A percentile compares a stretch with the other conserved stretches of the same genome.
These are phyloP conservation scores for Chrysopogon serrulatus DNA, from an alignment of 176 grass and related monocot species.

Conservation along the genomic window DNA sequence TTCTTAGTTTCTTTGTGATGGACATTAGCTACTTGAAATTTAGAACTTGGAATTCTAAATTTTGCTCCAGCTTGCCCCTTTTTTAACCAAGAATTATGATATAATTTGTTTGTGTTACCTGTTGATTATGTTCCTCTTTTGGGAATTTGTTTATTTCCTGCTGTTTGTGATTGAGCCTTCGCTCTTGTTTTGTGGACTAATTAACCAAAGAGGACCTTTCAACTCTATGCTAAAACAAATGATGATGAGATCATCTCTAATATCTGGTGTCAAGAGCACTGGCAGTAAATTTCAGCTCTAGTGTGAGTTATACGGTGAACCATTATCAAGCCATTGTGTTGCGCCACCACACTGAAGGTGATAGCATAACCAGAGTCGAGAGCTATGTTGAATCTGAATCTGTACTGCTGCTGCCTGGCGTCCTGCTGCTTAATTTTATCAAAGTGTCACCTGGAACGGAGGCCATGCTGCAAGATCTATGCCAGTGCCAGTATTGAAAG, in stretches of 20 bases:
- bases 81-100: not conserved
- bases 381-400: not conserved
- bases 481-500: not conserved
- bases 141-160: not conserved
- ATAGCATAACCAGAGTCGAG: not conserved
- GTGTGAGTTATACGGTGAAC: not conserved
- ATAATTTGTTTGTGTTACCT: not conserved
- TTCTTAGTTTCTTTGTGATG: not conserved
- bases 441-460: conserved; percentile 14
- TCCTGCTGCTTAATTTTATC: conserved; percentile 15
- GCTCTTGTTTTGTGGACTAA: too few species aligned
- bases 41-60: not conserved
- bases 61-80: not conserved
- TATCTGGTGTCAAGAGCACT: not conserved
- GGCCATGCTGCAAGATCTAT: conserved; percentile 9
- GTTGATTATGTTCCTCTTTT: not conserved
- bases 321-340: not conserved
- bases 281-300: not conserved
- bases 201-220: not conserved
- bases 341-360: not conserved
- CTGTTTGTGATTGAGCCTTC: not conserved
- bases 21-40: not conserved
- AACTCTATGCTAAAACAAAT: not conserved
- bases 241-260: not conserved
- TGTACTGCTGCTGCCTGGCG: not conserved